Percentiles rank a stretch among this genome's conserved stretches.
These are phyloP conservation scores for Epichloe scottii DNA, from an alignment of 2,329 filamentous ascomycete species.

Conservation along the genomic window DNA sequence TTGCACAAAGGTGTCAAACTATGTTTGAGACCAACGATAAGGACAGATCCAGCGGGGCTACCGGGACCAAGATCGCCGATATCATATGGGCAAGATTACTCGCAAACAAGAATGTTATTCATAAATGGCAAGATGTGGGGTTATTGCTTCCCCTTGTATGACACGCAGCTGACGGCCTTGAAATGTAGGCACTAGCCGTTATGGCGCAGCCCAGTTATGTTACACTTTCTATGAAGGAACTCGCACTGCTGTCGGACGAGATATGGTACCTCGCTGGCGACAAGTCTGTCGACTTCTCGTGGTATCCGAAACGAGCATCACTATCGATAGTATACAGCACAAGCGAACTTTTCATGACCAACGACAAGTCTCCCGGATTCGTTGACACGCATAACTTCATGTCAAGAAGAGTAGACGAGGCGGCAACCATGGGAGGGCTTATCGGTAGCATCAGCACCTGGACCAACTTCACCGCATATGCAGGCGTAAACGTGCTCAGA, in stretches of 20 bases:
- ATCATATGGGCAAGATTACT: conserved; percentile 67
- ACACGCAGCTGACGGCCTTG: not conserved
- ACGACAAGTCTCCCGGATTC: conserved; percentile 63
- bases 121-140: conserved; percentile 72
- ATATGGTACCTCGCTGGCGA: conserved; percentile 84
- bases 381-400: conserved; percentile 70
- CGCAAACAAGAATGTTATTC: conserved; percentile 60
- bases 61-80: conserved; percentile 53
- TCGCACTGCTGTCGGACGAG: conserved; percentile 76
- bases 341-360: conserved; percentile 88
- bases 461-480: conserved; percentile 68
- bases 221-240: conserved; percentile 62
- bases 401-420: conserved; percentile 60
- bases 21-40: conserved; percentile 24
- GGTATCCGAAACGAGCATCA: conserved; percentile 60
- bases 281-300: conserved; percentile 65
- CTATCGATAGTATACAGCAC: conserved; percentile 52
- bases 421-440: conserved; percentile 47
- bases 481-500: conserved; percentile 67
- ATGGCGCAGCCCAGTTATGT: conserved; percentile 80
- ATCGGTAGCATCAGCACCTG: conserved; percentile 58
- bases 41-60: conserved; percentile 19
- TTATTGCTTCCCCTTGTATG: not conserved
- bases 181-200: conserved; percentile 61
- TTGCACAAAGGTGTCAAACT: conserved; percentile 31